Base-by-base conservation (phyloP, 371 early-diverging fungal species). In the Zychaea mexicana region DNA sequence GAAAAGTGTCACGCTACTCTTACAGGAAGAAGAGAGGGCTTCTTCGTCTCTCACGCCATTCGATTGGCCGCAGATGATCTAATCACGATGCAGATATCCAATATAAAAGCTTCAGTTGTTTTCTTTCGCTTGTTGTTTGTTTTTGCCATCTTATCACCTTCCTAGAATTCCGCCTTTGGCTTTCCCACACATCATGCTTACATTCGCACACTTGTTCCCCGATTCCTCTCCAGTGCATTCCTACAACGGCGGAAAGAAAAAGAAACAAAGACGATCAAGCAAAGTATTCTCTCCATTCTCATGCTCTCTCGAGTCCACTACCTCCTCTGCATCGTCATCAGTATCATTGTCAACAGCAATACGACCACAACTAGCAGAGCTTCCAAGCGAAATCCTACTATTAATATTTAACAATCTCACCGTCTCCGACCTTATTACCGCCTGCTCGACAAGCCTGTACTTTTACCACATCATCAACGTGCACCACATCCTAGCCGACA, bases 11-110 rank as follows among this genome's bases (percentile, higher is more conserved):
- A 45, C 17, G 45, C 45, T 17, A 45, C 45, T 10, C n/a, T n/a
- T n/a, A n/a, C n/a, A n/a, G n/a, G n/a, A n/a, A n/a, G n/a, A n/a
- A n/a, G 38, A 9, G 38, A 46, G 46, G 7, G 9, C 9, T 13
- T 49, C 13, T 49, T 4, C n/a, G 22, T 24, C 13, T 49, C 49
- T 22, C 49, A 49, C 49, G 22, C 49, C 4, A 49, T 47, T 0
- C 21, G 31, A 56, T 56, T 56, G 56, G 56, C 27, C 15, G 31
- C 32, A 36, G 56, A 56, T 56, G 56, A 56, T 56, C 38, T 49
- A 49, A 49, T 49, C 49, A 49, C n/a, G 22, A 49, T 49, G 49
- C 22, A 24, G 26, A 13, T 24, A 19, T n/a, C 21, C 21, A 49
- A 22, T 49, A 49, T 49, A 49, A 49, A 49, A 49, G 49, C 49